Base-by-base conservation (phyloP, 192 early-diverging fungal genomes). In the Chytriomyces hyalinus region DNA sequence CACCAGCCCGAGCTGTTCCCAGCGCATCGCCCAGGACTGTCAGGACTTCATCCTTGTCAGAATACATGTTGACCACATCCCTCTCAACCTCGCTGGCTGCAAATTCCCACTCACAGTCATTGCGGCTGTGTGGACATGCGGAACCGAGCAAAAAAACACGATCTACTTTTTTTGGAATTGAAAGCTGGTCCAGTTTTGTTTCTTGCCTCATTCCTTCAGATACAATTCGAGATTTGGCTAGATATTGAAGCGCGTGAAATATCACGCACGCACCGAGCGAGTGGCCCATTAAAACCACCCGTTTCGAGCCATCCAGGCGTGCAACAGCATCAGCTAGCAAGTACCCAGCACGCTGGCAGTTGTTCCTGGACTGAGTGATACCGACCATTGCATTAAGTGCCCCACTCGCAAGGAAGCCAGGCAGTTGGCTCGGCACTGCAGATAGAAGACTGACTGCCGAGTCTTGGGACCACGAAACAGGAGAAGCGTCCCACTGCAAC, bases 401-500 rank as follows among this genome's bases (percentile, higher is more conserved):
- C 6, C 9, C 62, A 2, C 61, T 10, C 43, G 64, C 44, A 13
- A 49, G 28, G n/a, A 57, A 5, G 13, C 46, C 49, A 7, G 36
- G 26, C 49, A 6, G 57, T 36, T 24, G 17, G 43, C 10, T 36
- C 5, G 70, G 53, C 15, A 15, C 10, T 11, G 53, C 20, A 2
- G 36, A 36, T 10, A n/a, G 53, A 60, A 51, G n/a, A 26, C n/a
- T 8, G 0, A 43, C 20, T 8, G 13, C 28, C 24, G 53, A 47
- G 20, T 48, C 28, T 24, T 46, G 62, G 10, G 26, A 75, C 48
- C 24, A 46, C 1, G 43, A 47, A n/a, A 22, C 6, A 8, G 70
- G 43, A 65, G 49, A 28, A 10, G 78, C 78, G 65, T 79, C 78
- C 78, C 78, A 79, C 74, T 79, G 78, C 5, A 79, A 43, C 44